These are phyloP conservation scores for Lecanicillium sp. DNA, from an alignment of 2,329 filamentous ascomycete species.

Conservation along the genomic window DNA sequence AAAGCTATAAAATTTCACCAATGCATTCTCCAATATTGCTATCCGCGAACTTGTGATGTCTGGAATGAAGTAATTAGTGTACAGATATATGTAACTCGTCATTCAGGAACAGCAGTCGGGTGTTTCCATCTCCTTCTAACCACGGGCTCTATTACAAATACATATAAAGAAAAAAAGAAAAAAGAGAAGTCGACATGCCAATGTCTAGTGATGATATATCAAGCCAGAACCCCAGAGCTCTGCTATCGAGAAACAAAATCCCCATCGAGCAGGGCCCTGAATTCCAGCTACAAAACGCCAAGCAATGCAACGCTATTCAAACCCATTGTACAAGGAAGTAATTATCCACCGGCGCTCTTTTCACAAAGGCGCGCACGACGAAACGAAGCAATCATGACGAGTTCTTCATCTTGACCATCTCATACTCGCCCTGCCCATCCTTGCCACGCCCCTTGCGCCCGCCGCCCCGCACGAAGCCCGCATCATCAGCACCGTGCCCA, in stretches of 20 bases:
- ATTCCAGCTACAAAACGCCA: slow-evolving; percentile 30
- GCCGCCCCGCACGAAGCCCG: slow-evolving; percentile 42
- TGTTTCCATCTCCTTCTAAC: background rate
- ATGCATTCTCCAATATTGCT: no score
- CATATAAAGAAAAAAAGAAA: background rate
- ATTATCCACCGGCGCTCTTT: background rate
- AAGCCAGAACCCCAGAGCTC: no score
- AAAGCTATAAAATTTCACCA: no score
- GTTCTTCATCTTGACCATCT: slow-evolving; percentile 53
- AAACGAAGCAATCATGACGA: no score
- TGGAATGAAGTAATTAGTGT: background rate
- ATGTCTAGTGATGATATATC: background rate
- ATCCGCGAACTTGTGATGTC: no score
- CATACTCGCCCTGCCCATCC: slow-evolving; percentile 55
- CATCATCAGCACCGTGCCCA: slow-evolving; percentile 36
- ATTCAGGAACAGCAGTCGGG: no score
- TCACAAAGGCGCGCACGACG: background rate
- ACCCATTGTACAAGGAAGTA: slow-evolving; percentile 3
- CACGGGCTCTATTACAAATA: slow-evolving; percentile 1
- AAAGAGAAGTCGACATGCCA: background rate
- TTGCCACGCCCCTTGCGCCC: slow-evolving; percentile 46
- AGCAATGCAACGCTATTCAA: slow-evolving; percentile 29
- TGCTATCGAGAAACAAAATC: background rate
- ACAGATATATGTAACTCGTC: background rate
- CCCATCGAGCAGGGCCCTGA: no score